Conservation (phyloP, 768 basidiomycete genomes). For the Hortiboletus campestris region DNA sequence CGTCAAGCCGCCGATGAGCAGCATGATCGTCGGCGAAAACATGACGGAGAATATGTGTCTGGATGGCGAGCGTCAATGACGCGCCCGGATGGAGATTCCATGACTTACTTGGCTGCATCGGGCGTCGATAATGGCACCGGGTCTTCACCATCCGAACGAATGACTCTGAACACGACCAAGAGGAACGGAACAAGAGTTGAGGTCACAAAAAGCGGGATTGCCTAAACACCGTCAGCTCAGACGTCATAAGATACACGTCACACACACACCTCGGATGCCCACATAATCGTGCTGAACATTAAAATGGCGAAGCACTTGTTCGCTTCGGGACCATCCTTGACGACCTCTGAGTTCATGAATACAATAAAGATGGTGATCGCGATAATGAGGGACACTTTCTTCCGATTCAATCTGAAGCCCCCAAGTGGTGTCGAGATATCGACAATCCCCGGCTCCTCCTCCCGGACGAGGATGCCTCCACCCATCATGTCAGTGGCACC, state of each 20-base stretch:
- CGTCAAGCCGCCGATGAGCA: conserved; percentile 96
- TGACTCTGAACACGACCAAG: conserved; percentile 79
- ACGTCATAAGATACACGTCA: background rate
- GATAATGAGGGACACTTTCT: conserved; percentile 53
- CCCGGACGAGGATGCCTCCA: conserved; percentile 48
- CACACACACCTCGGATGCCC: conserved; percentile 87
- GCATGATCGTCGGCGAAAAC: conserved; percentile 98
- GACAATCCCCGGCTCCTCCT: conserved; percentile 36
- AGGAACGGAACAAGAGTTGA: conserved; percentile 87
- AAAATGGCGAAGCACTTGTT: conserved; percentile 91
- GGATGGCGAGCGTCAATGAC: background rate
- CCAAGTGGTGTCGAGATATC: conserved; percentile 65
- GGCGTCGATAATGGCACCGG: conserved; percentile 50
- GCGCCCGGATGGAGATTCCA: background rate
- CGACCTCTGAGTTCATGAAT: conserved; percentile 57
- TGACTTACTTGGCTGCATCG: conserved; percentile 77
- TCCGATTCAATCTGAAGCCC: conserved; percentile 59
- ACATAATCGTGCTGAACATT: conserved; percentile 85
- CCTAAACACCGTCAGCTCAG: conserved; percentile 44
- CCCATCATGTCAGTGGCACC: conserved; percentile 35
- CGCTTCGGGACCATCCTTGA: conserved; percentile 61
- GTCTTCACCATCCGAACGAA: conserved; percentile 51
- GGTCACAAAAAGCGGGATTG: conserved; percentile 97
- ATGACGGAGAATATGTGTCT: conserved; percentile 92
- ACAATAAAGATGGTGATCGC: conserved; percentile 57